Conservation (phyloP, 768 basidiomycete genomes). For the Austroboletus eburneus region DNA sequence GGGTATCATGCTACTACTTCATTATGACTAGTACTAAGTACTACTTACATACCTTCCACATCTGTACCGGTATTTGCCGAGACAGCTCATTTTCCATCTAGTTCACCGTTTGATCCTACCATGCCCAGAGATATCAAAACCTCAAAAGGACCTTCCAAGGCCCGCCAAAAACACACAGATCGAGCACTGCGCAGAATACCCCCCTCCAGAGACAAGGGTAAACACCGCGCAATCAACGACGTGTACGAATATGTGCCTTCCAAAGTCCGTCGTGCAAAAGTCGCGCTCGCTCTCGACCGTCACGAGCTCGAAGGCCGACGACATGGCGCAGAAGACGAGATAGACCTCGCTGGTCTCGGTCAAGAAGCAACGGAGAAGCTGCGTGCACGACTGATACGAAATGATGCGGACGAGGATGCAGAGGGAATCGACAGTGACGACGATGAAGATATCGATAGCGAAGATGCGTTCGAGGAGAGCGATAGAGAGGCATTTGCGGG, state of each 20-base stretch:
- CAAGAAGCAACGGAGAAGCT: constrained; percentile 32
- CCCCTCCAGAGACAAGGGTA: constrained; percentile 9
- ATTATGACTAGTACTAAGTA: not conserved
- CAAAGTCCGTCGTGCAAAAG: constrained; percentile 46
- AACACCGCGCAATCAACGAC: constrained; percentile 39
- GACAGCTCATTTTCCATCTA: constrained; percentile 11
- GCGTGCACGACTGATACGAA: constrained; percentile 48
- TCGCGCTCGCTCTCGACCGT: constrained; percentile 51
- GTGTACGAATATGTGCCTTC: constrained; percentile 61
- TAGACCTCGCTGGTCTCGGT: constrained; percentile 30
- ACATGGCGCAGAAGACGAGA: constrained; percentile 38
- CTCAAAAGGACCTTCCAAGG: constrained; percentile 12
- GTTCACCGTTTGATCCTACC: not conserved
- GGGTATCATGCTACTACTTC: not conserved
- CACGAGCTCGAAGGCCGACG: constrained; percentile 42
- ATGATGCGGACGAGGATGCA: constrained; percentile 45
- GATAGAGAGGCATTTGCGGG: constrained; percentile 77
- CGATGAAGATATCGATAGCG: constrained; percentile 84
- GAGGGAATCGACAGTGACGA: constrained; percentile 54
- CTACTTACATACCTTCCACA: constrained; percentile 19
- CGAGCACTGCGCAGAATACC: constrained; percentile 45
- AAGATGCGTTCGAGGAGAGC: constrained; percentile 78
- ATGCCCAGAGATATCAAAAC: constrained; percentile 18
- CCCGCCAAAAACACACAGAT: constrained; percentile 39
- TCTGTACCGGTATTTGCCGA: constrained; percentile 11